Percentiles rank a stretch among this genome's conserved stretches.
Conservation (phyloP, 495 filamentous ascomycete genomes). For the Talaromyces liani region DNA sequence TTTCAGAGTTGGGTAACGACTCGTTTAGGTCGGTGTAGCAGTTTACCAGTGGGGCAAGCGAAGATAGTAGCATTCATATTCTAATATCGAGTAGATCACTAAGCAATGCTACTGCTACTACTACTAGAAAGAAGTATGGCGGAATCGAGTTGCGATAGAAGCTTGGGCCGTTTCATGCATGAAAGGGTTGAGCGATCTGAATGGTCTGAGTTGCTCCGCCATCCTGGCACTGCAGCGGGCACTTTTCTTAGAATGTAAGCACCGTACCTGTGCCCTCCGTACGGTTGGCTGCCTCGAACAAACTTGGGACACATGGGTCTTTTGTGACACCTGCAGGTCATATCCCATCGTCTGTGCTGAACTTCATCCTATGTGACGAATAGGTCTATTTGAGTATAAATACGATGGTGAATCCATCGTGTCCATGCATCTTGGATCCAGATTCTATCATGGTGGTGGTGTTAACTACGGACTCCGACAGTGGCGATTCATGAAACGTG, state of each 20-base stretch:
- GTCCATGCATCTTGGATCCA: not conserved
- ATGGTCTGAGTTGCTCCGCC: not conserved
- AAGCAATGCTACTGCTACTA: not conserved
- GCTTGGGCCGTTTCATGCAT: slow-evolving; percentile 1
- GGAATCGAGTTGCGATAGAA: slow-evolving; percentile 1
- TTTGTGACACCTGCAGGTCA: not conserved
- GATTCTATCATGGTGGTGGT: not conserved
- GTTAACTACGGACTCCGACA: not conserved
- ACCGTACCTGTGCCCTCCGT: not conserved
- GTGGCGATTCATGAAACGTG: not conserved
- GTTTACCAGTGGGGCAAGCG: not conserved
- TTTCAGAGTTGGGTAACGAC: not conserved
- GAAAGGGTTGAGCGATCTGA: not conserved
- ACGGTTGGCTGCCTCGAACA: slow-evolving; percentile 2
- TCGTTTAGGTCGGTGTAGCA: not conserved
- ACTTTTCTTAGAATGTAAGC: not conserved
- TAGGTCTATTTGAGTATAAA: not conserved
- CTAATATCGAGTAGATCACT: not conserved
- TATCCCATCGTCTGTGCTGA: not conserved
- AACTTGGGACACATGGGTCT: slow-evolving; percentile 1
- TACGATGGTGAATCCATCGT: not conserved
- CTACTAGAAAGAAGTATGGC: not conserved
- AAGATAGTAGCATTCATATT: not conserved
- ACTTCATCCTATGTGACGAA: not conserved
- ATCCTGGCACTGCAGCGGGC: slow-evolving; percentile 2